Evolutionary conservation across 1,139 yeast genomes (phyloP), one percentile per base, ranked within the genome.

Genomic region (Debaryomyces coudertii): DNA sequence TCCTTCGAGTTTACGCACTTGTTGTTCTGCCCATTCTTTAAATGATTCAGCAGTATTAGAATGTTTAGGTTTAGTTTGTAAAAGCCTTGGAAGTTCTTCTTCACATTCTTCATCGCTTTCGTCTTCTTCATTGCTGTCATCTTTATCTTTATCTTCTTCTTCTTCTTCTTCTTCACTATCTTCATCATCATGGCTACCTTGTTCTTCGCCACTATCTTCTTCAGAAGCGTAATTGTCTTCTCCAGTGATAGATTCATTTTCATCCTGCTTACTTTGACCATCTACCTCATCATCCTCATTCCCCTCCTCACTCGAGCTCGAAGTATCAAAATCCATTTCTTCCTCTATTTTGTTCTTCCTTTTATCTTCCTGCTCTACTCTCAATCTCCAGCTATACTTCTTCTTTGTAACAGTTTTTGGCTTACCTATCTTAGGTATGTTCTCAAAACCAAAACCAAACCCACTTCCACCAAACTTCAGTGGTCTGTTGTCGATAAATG

Each of bases 401-500:
- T 82, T 74, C 45, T 64, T 65, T 6, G 59, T 45, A 1, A 57
- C 50, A 2, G 55, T 57, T 47, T 57, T 57, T 4, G 48, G 43
- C 47, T 72, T 77, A 40, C 74, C 75, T 2, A 76, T 66, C 46
- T 74, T 77, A 27, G 79, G 77, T 12, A 85, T 66, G 56, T 82
- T 80, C 8, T 73, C 68, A 61, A 89, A 88, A 1, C 88, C 88
- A 63, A 88, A 87, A 0, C 92, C 92, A 16, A 57, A 44, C 0
- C 88, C 87, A 12, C 72, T 57, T 0, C 87, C 87, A 12, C 87
- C 86, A 53, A 74, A 75, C 45, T 79, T 76, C 4, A 75, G 71
- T 0, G 95, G 95, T 53, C 95, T 73, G 58, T 82, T 76, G 62
- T 89, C 96, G 12, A 88, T 75, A 57, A 89, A 87, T 0, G 85